Evolutionary conservation across 345 rosid genomes (phyloP).

Genomic region (Eucalyptus regnans): DNA sequence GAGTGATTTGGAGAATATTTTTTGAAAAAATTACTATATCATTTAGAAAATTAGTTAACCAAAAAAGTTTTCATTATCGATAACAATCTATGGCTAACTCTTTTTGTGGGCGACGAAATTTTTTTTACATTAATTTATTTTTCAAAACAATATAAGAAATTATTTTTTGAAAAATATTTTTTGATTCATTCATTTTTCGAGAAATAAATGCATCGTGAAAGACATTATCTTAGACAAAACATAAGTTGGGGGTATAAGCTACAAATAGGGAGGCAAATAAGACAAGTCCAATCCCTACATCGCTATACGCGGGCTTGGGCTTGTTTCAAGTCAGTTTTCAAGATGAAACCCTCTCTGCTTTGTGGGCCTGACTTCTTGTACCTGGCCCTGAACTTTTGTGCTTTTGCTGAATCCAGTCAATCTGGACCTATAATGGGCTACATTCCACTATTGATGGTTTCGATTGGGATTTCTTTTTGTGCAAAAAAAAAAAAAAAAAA

Average conservation of each 20-base stretch:
- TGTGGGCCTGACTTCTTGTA: not conserved
- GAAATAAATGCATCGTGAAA: not conserved
- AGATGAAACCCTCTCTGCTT: not conserved
- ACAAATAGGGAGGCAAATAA: not conserved
- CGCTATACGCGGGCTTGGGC: not conserved
- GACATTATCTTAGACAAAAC: not conserved
- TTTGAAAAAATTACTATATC: accelerated
- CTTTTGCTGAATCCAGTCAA: not conserved
- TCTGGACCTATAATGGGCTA: not conserved
- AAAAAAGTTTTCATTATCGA: too few relatives aligned
- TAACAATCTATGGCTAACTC: not conserved
- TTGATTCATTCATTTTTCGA: accelerated
- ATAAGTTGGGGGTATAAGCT: not conserved
- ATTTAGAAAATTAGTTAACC: too few relatives aligned
- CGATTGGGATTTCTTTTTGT: not conserved
- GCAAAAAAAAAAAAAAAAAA: not conserved
- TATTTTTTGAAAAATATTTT: too few relatives aligned
- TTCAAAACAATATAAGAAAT: too few relatives aligned
- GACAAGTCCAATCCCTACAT: not conserved
- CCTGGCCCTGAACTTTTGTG: not conserved
- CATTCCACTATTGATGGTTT: not conserved
- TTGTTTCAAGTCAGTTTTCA: not conserved
- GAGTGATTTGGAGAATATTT: not conserved
- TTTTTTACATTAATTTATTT: not conserved
- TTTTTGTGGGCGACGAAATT: not conserved